Evolutionary conservation across 1,139 yeast species (phyloP).

Genomic region (Debaryomyces psychrophilus): DNA sequence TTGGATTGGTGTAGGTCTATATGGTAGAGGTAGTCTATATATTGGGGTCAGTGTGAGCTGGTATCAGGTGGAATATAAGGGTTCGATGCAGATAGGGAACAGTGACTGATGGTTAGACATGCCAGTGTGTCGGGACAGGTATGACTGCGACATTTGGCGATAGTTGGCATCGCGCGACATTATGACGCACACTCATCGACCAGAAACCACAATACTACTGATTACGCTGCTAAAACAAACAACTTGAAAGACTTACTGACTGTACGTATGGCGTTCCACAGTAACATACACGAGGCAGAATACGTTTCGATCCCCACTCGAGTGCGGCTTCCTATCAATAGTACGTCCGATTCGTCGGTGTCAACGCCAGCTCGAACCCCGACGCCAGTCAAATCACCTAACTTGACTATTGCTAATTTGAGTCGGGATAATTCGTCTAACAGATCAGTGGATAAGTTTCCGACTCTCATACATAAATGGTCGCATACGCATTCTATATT

Average conservation of each 20-base stretch:
- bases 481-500: conserved; percentile 70
- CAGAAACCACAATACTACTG: background rate
- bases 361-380: conserved; percentile 17
- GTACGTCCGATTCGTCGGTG: conserved; percentile 22
- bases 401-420: conserved; percentile 5
- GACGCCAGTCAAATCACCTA: conserved; percentile 29
- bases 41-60: too few species aligned
- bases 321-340: conserved; percentile 33
- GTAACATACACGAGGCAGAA: conserved; percentile 39
- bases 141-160: conserved; percentile 1
- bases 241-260: background rate
- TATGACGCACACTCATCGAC: background rate
- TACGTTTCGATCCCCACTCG: conserved; percentile 30
- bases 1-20: too few species aligned
- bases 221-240: background rate
- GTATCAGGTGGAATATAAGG: too few species aligned
- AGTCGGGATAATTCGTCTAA: background rate
- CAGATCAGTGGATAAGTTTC: conserved; percentile 15
- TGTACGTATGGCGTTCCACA: conserved; percentile 3
- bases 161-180: conserved; percentile 1
- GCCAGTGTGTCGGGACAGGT: too few species aligned
- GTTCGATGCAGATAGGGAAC: too few species aligned
- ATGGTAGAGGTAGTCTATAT: too few species aligned
- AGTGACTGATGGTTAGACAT: too few species aligned
- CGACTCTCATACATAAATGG: conserved; percentile 70